A percentile compares a stretch with the other conserved stretches of the same genome.
Evolutionary conservation across 106 monocot genomes (phyloP).

Genomic region (Posidonia australis): DNA sequence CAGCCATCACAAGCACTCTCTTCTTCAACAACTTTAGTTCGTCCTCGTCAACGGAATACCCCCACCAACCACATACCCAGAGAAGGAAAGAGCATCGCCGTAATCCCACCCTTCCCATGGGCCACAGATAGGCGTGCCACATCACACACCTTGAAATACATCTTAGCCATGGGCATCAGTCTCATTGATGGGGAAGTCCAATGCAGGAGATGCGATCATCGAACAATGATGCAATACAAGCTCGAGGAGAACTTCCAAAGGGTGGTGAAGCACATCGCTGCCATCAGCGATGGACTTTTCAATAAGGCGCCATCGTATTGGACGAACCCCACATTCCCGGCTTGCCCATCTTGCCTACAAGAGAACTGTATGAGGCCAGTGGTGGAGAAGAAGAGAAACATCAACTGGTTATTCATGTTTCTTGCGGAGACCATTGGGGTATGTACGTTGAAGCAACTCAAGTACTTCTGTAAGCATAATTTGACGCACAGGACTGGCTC

Average conservation of each 20-base stretch:
- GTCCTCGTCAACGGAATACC: no score
- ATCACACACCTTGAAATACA: constrained; percentile 4
- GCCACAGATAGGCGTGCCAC: constrained; percentile 12
- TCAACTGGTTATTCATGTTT: constrained; percentile 52
- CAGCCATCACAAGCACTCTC: no score
- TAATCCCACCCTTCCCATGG: constrained; percentile 23
- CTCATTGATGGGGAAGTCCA: constrained; percentile 10
- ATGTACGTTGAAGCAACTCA: constrained; percentile 26
- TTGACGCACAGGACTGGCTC: constrained; percentile 26
- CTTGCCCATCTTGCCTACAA: constrained; percentile 13
- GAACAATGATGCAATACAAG: neutral
- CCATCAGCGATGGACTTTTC: neutral
- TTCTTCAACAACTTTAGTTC: no score
- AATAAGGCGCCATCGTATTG: constrained; percentile 20
- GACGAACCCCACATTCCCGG: constrained; percentile 9
- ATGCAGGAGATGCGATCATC: constrained; percentile 22
- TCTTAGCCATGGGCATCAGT: neutral
- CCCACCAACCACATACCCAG: no score
- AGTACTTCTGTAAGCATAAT: constrained; percentile 36
- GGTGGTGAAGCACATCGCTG: constrained; percentile 4
- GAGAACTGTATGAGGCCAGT: constrained; percentile 19
- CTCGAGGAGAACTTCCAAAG: constrained; percentile 10
- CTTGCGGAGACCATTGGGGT: constrained; percentile 23
- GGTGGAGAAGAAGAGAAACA: constrained; percentile 9
- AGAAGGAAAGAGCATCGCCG: neutral